phyloP scores from a whole-genome alignment of 768 basidiomycete species.

The Lactifluus volemus region DNA sequence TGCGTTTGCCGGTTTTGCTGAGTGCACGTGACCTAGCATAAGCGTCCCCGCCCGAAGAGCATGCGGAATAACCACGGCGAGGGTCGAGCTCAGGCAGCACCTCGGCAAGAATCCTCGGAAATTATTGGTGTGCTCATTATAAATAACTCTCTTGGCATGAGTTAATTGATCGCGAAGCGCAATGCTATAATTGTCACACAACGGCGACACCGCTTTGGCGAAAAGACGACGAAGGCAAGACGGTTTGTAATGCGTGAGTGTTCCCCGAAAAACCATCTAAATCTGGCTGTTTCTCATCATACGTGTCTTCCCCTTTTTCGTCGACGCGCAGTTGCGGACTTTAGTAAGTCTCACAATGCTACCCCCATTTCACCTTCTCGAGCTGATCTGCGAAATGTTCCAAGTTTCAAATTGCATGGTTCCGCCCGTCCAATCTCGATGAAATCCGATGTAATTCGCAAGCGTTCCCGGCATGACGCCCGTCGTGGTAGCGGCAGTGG shows the following conservation, averaged over 20 bases:
- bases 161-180: constrained; percentile 33
- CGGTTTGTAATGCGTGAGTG: constrained; percentile 82
- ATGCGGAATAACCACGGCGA: constrained; percentile 76
- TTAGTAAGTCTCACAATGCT: constrained; percentile 39
- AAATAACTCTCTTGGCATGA: neutral
- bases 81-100: constrained; percentile 52
- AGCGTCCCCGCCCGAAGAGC: constrained; percentile 80
- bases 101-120: constrained; percentile 64
- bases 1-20: neutral
- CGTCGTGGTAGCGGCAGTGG: constrained; percentile 38
- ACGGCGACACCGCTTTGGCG: constrained; percentile 86
- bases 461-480: constrained; percentile 76
- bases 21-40: constrained; percentile 43
- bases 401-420: constrained; percentile 73
- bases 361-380: neutral
- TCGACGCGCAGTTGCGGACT: constrained; percentile 53
- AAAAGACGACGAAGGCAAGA: constrained; percentile 87
- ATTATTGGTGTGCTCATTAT: constrained; percentile 47
- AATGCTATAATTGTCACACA: constrained; percentile 87
- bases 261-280: constrained; percentile 1
- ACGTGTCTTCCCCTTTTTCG: neutral
- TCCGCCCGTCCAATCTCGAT: constrained; percentile 81
- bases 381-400: constrained; percentile 6
- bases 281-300: neutral
- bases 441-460: constrained; percentile 87